Conservation (phyloP, 1,284 basidiomycete genomes). For the Ceratobasidium sp. region DNA sequence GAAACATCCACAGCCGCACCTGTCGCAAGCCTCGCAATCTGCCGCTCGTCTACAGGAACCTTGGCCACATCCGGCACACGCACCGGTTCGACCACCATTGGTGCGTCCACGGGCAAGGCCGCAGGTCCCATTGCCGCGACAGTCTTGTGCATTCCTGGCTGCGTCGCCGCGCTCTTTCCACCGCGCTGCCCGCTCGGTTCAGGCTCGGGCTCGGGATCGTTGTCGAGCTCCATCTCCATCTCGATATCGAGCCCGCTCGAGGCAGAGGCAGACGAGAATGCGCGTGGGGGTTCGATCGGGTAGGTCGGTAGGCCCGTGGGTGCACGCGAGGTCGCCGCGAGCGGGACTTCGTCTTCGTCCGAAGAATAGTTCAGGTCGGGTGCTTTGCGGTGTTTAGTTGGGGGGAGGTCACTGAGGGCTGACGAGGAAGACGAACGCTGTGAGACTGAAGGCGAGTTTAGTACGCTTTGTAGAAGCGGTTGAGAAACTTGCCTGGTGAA, state of each 20-base stretch:
- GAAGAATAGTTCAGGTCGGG: constrained; percentile 48
- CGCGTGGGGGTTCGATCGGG: constrained; percentile 43
- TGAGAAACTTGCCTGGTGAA: constrained; percentile 54
- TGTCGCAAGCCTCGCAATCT: constrained; percentile 77
- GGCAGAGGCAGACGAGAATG: constrained; percentile 15
- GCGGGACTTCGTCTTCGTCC: constrained; percentile 60
- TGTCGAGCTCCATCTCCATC: constrained; percentile 35
- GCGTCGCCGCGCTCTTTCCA: constrained; percentile 62
- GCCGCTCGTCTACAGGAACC: constrained; percentile 73
- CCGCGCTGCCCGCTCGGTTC: constrained; percentile 41
- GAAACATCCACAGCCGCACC: constrained; percentile 80
- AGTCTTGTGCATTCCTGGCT: constrained; percentile 64
- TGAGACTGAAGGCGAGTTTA: constrained; percentile 43
- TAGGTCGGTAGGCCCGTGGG: constrained; percentile 43
- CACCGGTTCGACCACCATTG: constrained; percentile 60
- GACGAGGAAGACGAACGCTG: constrained; percentile 50
- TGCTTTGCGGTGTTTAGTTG: constrained; percentile 44
- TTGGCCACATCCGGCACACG: constrained; percentile 77
- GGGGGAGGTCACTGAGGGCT: constrained; percentile 43
- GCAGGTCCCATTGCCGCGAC: constrained; percentile 64
- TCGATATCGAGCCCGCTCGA: constrained; percentile 43
- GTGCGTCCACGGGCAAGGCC: constrained; percentile 55
- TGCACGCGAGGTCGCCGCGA: constrained; percentile 48
- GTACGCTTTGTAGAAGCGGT: constrained; percentile 14
- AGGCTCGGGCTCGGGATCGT: constrained; percentile 45